Base-by-base conservation (phyloP, 768 basidiomycete genomes). In the Pholiota microspora region DNA sequence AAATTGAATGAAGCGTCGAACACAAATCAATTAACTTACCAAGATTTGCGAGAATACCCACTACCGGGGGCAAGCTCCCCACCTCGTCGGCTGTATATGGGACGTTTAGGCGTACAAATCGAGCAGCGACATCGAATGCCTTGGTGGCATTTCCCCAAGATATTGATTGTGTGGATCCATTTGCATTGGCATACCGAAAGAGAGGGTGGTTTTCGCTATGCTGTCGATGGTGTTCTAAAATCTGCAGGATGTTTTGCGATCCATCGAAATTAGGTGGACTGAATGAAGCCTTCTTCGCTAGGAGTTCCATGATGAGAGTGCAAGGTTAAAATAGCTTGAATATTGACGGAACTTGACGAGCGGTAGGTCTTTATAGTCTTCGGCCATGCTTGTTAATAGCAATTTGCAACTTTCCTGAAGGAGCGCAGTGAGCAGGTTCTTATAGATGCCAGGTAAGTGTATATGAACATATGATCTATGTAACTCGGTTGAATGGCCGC, bases 31-130 rank as follows among this genome's bases (percentile, higher is more conserved):
- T 3, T 15, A 6, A 21, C 42, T 8, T 18, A 47, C 53, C 45
- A 7, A 54, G 46, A 23, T 47, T 54, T 13, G 53, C 53, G 3
- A 54, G 45, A 18, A 54, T 54, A 1, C 45, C 53, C 7, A 54
- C 34, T n/a, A 54, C 46, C 13, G 27, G 25, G n/a, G 45, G 32
- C 15, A 29, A 18, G 3, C 10, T 2, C 18, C 9, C 6, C 3
- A 7, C 18, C n/a, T 18, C 25, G 9, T 3, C 25, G 10, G 2
- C 7, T 15, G 15, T 15, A 15, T 10, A 18, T 27, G 29, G 2
- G 15, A 25, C 23, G 9, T 36, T 45, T 12, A 46, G 16, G 32
- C n/a, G 10, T 24, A 46, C 35, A 31, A 24, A 53, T 12, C 23
- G 52, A n/a, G 45, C 28, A 36, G 52, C 52, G 3, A 18, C 13